Evolutionary conservation across 257 asterid species (phyloP), one percentile per base, ranked within the genome.

Genomic region (Scutellaria baicalensis): DNA sequence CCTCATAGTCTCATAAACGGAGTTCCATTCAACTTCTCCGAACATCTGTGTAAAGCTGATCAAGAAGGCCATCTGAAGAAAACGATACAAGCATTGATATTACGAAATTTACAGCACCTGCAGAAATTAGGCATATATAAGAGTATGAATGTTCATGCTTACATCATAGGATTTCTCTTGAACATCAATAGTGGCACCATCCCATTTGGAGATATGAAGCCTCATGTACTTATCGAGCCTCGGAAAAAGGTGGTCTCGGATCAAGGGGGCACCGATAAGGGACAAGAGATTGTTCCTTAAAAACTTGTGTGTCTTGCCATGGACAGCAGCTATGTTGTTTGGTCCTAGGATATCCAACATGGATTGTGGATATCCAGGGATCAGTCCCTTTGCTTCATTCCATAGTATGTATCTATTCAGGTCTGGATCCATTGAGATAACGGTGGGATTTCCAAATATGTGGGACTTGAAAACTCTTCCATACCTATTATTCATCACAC

Each of bases 281-380:
- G 97, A 81, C 44, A 92, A 39, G 68, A 92, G 20, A 35, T 91
- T 91, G 66, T 74, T 79, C 55, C 96, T 79, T 55, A 88, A 52
- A 84, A 78, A 39, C 76, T 76, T 92, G 64, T 89, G 98, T 52
- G 86, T 62, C 6, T 88, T 52, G 23, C 96, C 96, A 71, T 71
- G 76, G 10, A 92, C 88, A 20, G 96, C 92, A 6, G 92, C 92
- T 66, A 92, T 92, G 75, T 89, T 89, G 38, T 67, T 67, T 45
- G 72, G 57, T 17, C 98, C 98, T 50, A 92, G 50, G 40, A 92
- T 88, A 70, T 92, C 94, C 73, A 89, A 10, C 98, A 89, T 92
- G 10, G 98, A 89, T 39, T 89, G 84, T 1, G 98, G 98, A 73
- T 92, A 92, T 8, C 98, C 98, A 5, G 98, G 98, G 49, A 92